Base-by-base conservation (phyloP, 495 filamentous ascomycete genomes). In the Lophiotrema nucula region DNA sequence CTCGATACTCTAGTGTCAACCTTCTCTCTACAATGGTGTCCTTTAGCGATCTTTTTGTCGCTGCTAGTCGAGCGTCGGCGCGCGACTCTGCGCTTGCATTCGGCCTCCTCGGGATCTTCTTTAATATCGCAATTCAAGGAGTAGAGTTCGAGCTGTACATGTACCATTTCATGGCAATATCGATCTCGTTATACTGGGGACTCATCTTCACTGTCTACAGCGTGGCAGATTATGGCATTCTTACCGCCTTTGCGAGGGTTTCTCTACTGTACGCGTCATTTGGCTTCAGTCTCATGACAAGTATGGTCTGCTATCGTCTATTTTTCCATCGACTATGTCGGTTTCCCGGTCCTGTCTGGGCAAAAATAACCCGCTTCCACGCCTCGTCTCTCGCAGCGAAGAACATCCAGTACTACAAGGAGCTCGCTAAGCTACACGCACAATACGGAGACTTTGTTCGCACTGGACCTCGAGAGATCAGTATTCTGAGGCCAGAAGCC, bases 401-500 rank as follows among this genome's bases (percentile, higher is more conserved):
- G 48, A 41, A 48, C 21, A 12, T 37, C 5, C 27, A 54, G 42
- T 55, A 53, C 22, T 45, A 47, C 24, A 53, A 58, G 26, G 44
- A 56, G 23, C 18, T 56, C 10, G 52, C 11, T 2, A 46, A 44
- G 15, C 23, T 62, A 22, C 59, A 62, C 28, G 46, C 37, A 3
- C 38, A 47, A 19, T 62, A 62, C 35, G 59, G 59, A 4, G 53
- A 62, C 24, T 22, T 56, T 51, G 59, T 62, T 3, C 52, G 59
- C 15, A 62, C 67, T 16, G 69, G 56, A 13, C 51, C 54, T n/a
- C n/a, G 48, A 22, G 55, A 60, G 24, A 53, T 72, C 23, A 77
- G 76, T 0, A 73, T 80, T 19, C 61, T 66, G 0, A 52, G 74
- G 48, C 73, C 75, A 15, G 56, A 68, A 1, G 73, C 69, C 3